Conservation (phyloP, 148 eudicot species). For the Fagopyrum homotropicum region DNA sequence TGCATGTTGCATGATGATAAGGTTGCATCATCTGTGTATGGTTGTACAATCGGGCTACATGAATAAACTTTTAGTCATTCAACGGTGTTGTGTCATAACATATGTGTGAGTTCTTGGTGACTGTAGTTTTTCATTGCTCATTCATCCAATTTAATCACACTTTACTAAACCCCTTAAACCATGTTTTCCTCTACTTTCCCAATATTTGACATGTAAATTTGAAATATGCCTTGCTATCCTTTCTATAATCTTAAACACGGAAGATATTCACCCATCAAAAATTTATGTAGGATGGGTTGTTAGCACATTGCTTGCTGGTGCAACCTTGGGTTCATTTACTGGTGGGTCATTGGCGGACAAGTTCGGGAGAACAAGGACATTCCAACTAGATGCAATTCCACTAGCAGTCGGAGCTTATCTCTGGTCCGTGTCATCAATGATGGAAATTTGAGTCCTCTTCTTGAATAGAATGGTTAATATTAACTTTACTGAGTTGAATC, state of each 20-base stretch:
- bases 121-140: neutral
- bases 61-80: neutral
- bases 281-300: conserved; percentile 81
- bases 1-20: neutral
- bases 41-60: neutral
- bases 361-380: conserved; percentile 88
- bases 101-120: conserved; percentile 9
- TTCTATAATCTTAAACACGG: neutral
- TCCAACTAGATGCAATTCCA: conserved; percentile 84
- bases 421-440: conserved; percentile 41
- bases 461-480: neutral
- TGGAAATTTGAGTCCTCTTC: conserved; percentile 10
- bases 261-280: neutral
- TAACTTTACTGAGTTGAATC: conserved; percentile 18
- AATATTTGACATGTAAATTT: neutral
- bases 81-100: neutral
- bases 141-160: neutral
- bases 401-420: conserved; percentile 88
- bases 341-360: conserved; percentile 93
- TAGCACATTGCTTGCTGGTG: conserved; percentile 95
- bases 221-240: neutral
- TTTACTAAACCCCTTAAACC: neutral
- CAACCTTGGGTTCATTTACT: conserved; percentile 94
- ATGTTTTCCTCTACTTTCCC: neutral
- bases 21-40: neutral